These are phyloP conservation scores for Helenozyma baotianmanensis DNA, from an alignment of 805 yeast species.

Conservation along the genomic window DNA sequence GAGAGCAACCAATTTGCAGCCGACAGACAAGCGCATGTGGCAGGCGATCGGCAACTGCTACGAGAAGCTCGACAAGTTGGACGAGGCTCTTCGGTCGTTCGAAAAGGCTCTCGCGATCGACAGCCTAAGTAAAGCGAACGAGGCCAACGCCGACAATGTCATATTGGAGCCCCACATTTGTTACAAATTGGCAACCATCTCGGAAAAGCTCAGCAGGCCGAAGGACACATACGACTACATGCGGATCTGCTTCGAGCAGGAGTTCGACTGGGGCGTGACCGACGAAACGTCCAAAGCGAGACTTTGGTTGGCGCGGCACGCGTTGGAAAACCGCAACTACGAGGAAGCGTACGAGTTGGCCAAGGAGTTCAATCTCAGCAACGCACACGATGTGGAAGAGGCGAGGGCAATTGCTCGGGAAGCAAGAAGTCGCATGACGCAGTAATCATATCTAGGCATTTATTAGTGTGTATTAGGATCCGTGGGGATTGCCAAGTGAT, in stretches of 20 bases:
- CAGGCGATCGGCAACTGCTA: conserved; percentile 88
- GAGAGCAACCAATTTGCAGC: conserved; percentile 81
- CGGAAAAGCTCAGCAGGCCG: conserved; percentile 51
- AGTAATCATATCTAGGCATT: not conserved
- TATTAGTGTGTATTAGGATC: not conserved
- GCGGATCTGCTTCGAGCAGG: conserved; percentile 65
- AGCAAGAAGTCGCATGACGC: conserved; percentile 52
- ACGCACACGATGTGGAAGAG: conserved; percentile 85
- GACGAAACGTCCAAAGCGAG: conserved; percentile 78
- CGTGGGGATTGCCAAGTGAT: not conserved
- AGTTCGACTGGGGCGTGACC: conserved; percentile 56
- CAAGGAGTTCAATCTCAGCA: conserved; percentile 58
- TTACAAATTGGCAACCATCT: conserved; percentile 63
- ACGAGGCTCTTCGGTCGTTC: conserved; percentile 77
- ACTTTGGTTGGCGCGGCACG: conserved; percentile 78
- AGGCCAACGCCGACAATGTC: conserved; percentile 20
- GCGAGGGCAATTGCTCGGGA: conserved; percentile 80
- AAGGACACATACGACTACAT: conserved; percentile 57
- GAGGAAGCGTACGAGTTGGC: conserved; percentile 71
- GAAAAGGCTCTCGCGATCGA: conserved; percentile 66
- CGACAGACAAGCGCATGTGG: conserved; percentile 93
- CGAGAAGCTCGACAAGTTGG: conserved; percentile 65
- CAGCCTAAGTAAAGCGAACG: conserved; percentile 23
- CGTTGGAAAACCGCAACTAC: conserved; percentile 52
- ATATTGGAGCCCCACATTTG: conserved; percentile 51